These are phyloP conservation scores for Miscanthus lutarioriparius DNA, from an alignment of 176 grass and related monocot genomes.

Conservation along the genomic window DNA sequence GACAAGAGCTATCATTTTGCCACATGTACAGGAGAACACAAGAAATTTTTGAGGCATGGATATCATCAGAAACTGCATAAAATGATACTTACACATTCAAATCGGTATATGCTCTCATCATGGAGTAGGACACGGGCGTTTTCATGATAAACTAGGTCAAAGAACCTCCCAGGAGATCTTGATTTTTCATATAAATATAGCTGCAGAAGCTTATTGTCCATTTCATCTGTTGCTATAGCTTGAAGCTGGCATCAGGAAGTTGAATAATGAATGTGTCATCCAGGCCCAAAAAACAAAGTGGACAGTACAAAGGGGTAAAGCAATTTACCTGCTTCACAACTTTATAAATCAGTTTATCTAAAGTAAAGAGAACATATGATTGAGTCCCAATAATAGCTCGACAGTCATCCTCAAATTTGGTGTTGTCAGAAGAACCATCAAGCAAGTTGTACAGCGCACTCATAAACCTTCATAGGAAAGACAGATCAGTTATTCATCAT, in stretches of 20 bases:
- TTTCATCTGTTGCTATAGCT: conserved; percentile 96
- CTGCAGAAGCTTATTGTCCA: conserved; percentile 96
- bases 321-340: conserved; percentile 83
- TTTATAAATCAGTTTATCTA: conserved; percentile 99
- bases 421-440: conserved; percentile 95
- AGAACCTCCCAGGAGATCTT: conserved; percentile 75
- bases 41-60: neutral
- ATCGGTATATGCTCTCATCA: conserved; percentile 94
- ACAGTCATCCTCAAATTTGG: conserved; percentile 99
- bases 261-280: conserved; percentile 23
- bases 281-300: neutral
- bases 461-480: conserved; percentile 69
- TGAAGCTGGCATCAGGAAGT: conserved; percentile 70
- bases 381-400: conserved; percentile 96
- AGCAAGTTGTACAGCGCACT: conserved; percentile 85
- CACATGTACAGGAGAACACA: neutral
- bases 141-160: conserved; percentile 96
- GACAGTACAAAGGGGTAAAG: neutral
- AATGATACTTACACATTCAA: conserved; percentile 81
- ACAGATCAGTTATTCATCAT: conserved; percentile 8
- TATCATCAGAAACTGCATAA: neutral
- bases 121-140: conserved; percentile 91
- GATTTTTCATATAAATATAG: conserved; percentile 96
- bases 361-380: conserved; percentile 96
- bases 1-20: neutral